Evolutionary conservation across 1,284 basidiomycete genomes (phyloP), one percentile per base, ranked within the genome.

Genomic region (Rhodotorula mucilaginosa): DNA sequence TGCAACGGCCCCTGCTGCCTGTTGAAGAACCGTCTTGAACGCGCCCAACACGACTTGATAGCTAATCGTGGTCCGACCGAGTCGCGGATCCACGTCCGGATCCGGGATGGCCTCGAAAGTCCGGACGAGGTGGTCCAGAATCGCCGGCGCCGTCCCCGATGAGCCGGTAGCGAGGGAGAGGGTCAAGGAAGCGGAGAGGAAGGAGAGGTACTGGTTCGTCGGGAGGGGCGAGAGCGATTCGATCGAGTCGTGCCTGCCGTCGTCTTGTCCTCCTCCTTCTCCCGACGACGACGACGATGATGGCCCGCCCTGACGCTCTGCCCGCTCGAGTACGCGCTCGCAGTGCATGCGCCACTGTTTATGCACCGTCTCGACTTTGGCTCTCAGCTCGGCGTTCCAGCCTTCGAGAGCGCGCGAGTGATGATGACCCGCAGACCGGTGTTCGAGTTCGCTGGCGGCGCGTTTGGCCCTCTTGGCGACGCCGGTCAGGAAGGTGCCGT

Each of bases 131-230:
- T 62, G 49, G 0, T 34, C 10, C 48, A 71, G 59, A 29, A 64
- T 48, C 1, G 62, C 12, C 48, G 23, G 34, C 7, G 15, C 18
- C 46, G 46, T 5, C n/a, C 47, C 15, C 5, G 21, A 23, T 18
- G 26, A n/a, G n/a, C 23, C 3, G 52, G 67, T 19, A 4, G 47
- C n/a, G 23, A 26, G 23, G 23, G 61, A 26, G 31, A 62, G 31
- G 21, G 67, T 19, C 44, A 71, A 56, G 26, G 39, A 21, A 10
- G 67, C 49, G 23, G 64, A 54, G 61, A 76, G 67, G 71, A 75
- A 76, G 10, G 51, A 29, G 39, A 76, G 65, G 60, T 65, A 76
- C 31, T 74, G 68, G 58, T 74, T 74, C 8, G 73, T 65, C 16
- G 73, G 70, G 39, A 71, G 61, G 7, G 56, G 26, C 23, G 67